A percentile compares a stretch with the other conserved stretches of the same genome.
phyloP scores from a whole-genome alignment of 2,329 filamentous ascomycete species.

The Claviceps pazoutovae region DNA sequence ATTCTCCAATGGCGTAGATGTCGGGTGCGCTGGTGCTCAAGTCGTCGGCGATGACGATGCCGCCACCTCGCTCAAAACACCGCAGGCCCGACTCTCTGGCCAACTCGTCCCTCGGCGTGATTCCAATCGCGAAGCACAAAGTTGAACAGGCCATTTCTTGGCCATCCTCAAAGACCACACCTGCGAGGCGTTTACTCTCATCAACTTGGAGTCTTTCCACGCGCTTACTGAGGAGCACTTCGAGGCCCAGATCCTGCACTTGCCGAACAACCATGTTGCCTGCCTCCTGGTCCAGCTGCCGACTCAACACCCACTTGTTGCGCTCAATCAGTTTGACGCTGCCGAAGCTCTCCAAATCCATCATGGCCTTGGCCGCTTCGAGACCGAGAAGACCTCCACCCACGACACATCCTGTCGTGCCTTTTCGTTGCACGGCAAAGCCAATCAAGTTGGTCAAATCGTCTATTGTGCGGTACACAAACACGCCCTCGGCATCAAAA shows the following conservation, averaged over 20 bases:
- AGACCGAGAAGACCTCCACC: conserved; percentile 75
- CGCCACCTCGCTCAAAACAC: conserved; percentile 58
- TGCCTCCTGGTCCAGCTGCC: conserved; percentile 71
- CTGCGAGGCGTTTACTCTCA: conserved; percentile 52
- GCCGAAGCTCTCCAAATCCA: conserved; percentile 62
- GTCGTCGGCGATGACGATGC: conserved; percentile 55
- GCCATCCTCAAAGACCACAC: conserved; percentile 69
- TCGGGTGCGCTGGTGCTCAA: conserved; percentile 57
- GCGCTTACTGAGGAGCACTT: conserved; percentile 63
- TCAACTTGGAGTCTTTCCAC: conserved; percentile 60
- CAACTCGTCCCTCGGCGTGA: conserved; percentile 67
- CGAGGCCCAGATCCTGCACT: conserved; percentile 62
- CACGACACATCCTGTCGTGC: conserved; percentile 59
- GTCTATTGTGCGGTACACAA: conserved; percentile 77
- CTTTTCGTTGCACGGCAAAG: conserved; percentile 54
- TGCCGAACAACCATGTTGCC: conserved; percentile 72
- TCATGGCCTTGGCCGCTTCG: conserved; percentile 85
- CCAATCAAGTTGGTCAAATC: conserved; percentile 66
- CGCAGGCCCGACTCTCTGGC: conserved; percentile 55
- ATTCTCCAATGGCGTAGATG: conserved; percentile 83
- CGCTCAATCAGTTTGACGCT: conserved; percentile 70
- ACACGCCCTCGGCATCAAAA: conserved; percentile 67
- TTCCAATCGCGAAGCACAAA: conserved; percentile 81
- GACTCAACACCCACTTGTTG: conserved; percentile 67
- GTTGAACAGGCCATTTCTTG: conserved; percentile 64